phyloP scores from a whole-genome alignment of 1,284 basidiomycete species.

The Phlebopus sp. region DNA sequence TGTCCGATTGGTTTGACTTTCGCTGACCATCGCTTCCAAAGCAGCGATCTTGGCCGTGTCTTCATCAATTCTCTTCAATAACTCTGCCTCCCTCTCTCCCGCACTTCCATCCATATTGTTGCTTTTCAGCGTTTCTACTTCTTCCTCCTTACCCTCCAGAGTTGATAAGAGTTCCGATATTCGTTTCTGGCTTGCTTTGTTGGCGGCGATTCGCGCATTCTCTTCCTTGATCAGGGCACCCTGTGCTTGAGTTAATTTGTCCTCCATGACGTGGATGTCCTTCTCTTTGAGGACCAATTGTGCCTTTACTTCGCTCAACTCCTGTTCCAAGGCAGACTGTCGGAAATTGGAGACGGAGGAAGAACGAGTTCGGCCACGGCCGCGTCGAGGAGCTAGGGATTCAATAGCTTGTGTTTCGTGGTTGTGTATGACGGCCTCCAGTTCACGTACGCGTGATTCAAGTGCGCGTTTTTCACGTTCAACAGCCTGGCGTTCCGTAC shows the following conservation, averaged over 20 bases:
- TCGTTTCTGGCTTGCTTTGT: constrained; percentile 42
- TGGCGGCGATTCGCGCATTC: constrained; percentile 58
- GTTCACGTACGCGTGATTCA: constrained; percentile 52
- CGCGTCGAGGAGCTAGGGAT: constrained; percentile 30
- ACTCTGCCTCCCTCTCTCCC: constrained; percentile 49
- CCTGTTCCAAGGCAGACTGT: constrained; percentile 50
- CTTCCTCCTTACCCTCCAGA: constrained; percentile 56
- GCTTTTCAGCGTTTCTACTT: constrained; percentile 45
- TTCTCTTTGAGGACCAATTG: constrained; percentile 42
- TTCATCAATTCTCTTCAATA: constrained; percentile 60
- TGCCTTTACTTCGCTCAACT: constrained; percentile 46
- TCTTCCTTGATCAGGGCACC: constrained; percentile 48
- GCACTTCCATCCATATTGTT: constrained; percentile 35
- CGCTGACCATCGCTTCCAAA: constrained; percentile 44
- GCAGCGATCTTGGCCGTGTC: constrained; percentile 59
- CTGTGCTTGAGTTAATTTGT: constrained; percentile 49
- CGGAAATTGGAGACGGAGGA: constrained; percentile 50
- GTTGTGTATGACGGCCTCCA: constrained; percentile 45
- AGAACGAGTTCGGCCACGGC: constrained; percentile 39
- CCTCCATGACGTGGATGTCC: constrained; percentile 39
- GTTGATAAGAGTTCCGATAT: constrained; percentile 41
- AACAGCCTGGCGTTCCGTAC: constrained; percentile 43
- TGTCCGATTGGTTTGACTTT: constrained; percentile 34
- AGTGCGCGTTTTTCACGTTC: constrained; percentile 54
- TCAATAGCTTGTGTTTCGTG: constrained; percentile 33